Evolutionary conservation across 2,329 filamentous ascomycete species (phyloP).

Genomic region (Fusarium napiforme): DNA sequence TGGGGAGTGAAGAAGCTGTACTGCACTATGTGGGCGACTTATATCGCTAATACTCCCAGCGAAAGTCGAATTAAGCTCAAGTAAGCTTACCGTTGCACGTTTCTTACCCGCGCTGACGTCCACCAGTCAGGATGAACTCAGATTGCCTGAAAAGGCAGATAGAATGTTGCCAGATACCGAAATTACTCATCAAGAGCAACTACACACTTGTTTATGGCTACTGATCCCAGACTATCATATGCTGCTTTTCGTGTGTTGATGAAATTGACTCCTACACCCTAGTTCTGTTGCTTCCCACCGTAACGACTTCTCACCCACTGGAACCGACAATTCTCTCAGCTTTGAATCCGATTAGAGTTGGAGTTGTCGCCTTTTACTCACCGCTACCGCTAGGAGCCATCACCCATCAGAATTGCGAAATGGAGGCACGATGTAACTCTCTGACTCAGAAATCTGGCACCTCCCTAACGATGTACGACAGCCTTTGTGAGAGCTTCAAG

Average conservation of each 20-base stretch:
- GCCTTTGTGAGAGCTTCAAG: not conserved
- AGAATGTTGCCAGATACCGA: not conserved
- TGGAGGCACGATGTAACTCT: not conserved
- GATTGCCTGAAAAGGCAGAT: not conserved
- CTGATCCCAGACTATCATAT: fast-evolving
- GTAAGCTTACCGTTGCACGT: constrained; percentile 6
- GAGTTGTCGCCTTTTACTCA: not conserved
- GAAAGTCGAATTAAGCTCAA: not conserved
- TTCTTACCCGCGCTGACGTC: constrained; percentile 9
- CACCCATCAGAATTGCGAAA: not conserved
- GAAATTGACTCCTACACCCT: not conserved
- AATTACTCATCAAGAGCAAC: not conserved
- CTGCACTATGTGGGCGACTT: not conserved
- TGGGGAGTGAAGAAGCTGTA: fast-evolving
- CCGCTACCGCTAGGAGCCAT: not conserved
- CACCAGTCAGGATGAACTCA: not conserved
- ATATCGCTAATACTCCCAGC: not conserved
- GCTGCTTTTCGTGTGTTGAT: not conserved
- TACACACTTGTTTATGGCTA: not conserved
- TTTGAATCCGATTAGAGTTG: not conserved
- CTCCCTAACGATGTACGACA: not conserved
- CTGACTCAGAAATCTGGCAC: not conserved
- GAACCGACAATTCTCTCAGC: not conserved
- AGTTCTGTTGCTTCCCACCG: not conserved
- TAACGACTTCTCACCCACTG: not conserved